Conservation (phyloP, 2,329 filamentous ascomycete genomes). For the Didymella pinodella region DNA sequence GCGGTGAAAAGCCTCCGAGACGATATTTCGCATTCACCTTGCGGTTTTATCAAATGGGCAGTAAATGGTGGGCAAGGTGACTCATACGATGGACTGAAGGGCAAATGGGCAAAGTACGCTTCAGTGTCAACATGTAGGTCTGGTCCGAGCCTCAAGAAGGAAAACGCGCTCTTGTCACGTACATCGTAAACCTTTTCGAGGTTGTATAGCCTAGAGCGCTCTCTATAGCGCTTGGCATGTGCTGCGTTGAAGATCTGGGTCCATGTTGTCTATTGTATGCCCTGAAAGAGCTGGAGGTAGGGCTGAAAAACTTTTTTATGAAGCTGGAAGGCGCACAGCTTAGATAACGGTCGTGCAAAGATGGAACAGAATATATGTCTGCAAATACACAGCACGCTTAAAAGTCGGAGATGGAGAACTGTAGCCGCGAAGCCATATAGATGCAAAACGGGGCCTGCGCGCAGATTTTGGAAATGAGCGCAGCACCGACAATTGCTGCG, state of each 20-base stretch:
- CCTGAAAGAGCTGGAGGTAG: constrained; percentile 6
- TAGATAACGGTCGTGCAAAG: not conserved
- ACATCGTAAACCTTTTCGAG: constrained; percentile 19
- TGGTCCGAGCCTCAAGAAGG: not conserved
- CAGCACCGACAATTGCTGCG: constrained; percentile 18
- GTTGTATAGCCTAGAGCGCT: constrained; percentile 20
- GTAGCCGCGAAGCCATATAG: constrained; percentile 7
- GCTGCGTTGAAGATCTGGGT: constrained; percentile 26
- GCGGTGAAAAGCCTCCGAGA: not conserved
- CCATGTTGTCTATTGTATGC: constrained; percentile 24
- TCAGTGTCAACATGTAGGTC: not conserved
- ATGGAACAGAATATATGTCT: not conserved
- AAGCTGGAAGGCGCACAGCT: constrained; percentile 9
- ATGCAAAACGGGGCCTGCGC: constrained; percentile 16
- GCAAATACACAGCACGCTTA: not conserved
- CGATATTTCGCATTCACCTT: not conserved
- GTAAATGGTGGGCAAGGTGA: not conserved
- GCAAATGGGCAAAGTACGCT: not conserved
- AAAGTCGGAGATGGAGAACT: constrained; percentile 6
- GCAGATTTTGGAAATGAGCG: constrained; percentile 12
- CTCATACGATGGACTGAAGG: not conserved
- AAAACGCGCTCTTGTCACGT: constrained; percentile 22
- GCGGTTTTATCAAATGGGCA: not conserved
- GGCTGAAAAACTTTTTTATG: constrained; percentile 12
- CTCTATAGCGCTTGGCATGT: constrained; percentile 27